These are phyloP conservation scores for Diplodia corticola DNA, from an alignment of 2,329 filamentous ascomycete genomes.

Conservation along the genomic window DNA sequence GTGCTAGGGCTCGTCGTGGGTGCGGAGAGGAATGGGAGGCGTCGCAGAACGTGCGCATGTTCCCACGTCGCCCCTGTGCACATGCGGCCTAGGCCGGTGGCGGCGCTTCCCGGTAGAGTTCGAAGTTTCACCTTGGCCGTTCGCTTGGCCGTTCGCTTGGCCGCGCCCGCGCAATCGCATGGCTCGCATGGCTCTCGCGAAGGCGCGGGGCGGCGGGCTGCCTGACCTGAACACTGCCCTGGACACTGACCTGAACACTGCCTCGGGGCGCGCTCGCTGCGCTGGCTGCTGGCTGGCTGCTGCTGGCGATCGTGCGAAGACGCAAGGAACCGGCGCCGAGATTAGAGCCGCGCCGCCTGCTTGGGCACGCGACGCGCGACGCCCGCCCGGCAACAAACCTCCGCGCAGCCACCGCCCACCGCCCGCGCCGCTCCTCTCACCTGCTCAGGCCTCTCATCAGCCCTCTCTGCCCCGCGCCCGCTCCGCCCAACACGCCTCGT, in stretches of 20 bases:
- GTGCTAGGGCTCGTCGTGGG: neutral
- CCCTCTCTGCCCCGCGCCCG: too few species aligned
- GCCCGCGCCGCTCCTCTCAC: too few species aligned
- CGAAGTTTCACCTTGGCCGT: slow-evolving; percentile 3
- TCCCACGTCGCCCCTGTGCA: neutral
- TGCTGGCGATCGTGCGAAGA: slow-evolving; percentile 3
- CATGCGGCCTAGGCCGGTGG: neutral
- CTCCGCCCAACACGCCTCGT: too few species aligned
- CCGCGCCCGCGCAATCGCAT: neutral
- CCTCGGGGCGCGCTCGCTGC: neutral
- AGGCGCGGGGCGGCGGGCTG: neutral
- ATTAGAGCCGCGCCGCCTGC: neutral
- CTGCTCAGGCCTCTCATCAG: too few species aligned
- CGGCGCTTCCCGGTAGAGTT: slow-evolving; percentile 1
- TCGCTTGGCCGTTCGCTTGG: slow-evolving; percentile 9
- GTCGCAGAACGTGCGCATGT: slow-evolving; percentile 8
- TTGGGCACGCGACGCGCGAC: neutral
- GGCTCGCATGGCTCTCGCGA: too few species aligned
- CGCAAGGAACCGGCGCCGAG: slow-evolving; percentile 7
- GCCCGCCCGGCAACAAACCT: neutral
- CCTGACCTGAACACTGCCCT: neutral
- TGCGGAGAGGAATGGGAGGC: slow-evolving; percentile 6
- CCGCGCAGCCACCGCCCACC: too few species aligned
- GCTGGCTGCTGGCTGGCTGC: neutral
- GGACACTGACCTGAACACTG: neutral